Base-by-base conservation (phyloP, 148 eudicot species). In the Vaccinium vitisidaea region DNA sequence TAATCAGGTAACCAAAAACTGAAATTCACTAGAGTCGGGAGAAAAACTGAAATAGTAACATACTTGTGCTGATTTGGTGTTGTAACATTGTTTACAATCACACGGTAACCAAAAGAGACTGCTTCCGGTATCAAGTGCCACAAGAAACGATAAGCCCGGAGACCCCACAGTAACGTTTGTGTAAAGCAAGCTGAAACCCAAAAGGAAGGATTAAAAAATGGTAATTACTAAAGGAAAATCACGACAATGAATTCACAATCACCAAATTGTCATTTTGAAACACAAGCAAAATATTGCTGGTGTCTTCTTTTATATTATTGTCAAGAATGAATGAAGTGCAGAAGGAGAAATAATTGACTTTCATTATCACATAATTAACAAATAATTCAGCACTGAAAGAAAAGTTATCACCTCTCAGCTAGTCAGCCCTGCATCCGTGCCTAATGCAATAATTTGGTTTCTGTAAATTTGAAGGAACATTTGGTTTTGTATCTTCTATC, bases 101-200 rank as follows among this genome's bases (percentile, higher is more conserved):
- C 99, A 96, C 10, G 99, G 99, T 80, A 96, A 84, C 99, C 99
- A 96, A 84, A 94, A 94, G 77, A 92, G 89, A 84, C 90, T 90
- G 82, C 99, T 96, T 79, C 99, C 99, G 0, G 98, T 96, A 85
- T 96, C 98, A 61, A 96, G 94, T 75, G 98, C 98, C 84, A 96
- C 99, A 59, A 94, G 89, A 87, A 85, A 94, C 83, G 87, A 84
- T 69, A 87, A 65, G 59, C 86, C 86, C 2, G 99, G 99, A 27
- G 93, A 90, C 49, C 99, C 99, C 59, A 96, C 87, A 15, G 95
- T 86, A 56, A 96, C 95, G 85, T 92, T 89, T 46, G 97, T 93
- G 81, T 96, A 96, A 77, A 93, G 90, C 86, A 96, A 92, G 86
- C 99, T 96, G 97, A 83, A 77, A 53, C 81, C 59, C 84, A 9